These are phyloP conservation scores for Infundibulicybe gibba DNA, from an alignment of 768 basidiomycete genomes.

Conservation along the genomic window DNA sequence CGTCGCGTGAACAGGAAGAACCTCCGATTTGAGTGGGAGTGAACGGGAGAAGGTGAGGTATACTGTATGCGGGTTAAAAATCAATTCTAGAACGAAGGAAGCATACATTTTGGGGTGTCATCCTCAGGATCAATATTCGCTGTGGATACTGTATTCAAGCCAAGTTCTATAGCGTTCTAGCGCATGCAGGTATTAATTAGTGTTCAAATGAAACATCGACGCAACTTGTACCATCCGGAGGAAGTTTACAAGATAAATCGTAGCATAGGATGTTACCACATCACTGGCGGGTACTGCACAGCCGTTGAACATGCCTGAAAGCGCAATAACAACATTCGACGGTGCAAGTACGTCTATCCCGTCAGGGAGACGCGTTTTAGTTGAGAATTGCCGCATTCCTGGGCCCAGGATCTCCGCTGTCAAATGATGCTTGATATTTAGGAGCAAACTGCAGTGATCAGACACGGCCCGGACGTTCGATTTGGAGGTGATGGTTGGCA, in stretches of 20 bases:
- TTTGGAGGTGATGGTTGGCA: conserved; percentile 26
- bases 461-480: conserved; percentile 41
- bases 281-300: conserved; percentile 29
- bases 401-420: conserved; percentile 25
- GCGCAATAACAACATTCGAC: conserved; percentile 45
- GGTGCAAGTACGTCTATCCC: conserved; percentile 46
- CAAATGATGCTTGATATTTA: conserved; percentile 45
- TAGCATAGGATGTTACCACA: conserved; percentile 48
- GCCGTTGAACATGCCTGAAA: conserved; percentile 53
- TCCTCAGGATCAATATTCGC: conserved; percentile 43
- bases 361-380: conserved; percentile 31
- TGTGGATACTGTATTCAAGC: conserved; percentile 55
- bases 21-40: conserved; percentile 8
- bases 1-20: conserved; percentile 31
- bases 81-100: conserved; percentile 5
- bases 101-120: conserved; percentile 35
- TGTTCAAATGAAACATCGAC: background rate
- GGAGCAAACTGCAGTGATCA: conserved; percentile 37
- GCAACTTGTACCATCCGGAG: conserved; percentile 41
- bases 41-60: conserved; percentile 14
- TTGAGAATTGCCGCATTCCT: conserved; percentile 22
- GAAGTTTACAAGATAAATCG: conserved; percentile 45
- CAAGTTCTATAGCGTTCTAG: conserved; percentile 60
- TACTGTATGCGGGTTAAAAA: conserved; percentile 5
- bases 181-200: background rate